Conservation (phyloP, 2,329 filamentous ascomycete species). For the Pezizomycotina sp. region DNA sequence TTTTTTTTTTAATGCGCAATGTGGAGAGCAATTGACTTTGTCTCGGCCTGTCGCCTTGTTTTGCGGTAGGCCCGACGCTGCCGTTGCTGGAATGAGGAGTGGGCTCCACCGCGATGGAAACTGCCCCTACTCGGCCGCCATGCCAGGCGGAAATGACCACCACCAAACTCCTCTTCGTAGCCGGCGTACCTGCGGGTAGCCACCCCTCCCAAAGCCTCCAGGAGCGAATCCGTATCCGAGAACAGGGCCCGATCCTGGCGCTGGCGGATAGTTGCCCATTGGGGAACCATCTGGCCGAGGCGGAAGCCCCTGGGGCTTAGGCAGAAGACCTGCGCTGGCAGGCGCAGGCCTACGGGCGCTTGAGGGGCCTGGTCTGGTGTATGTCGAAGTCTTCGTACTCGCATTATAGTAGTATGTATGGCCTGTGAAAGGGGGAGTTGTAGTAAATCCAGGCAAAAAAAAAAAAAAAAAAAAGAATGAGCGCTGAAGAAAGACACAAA, state of each 20-base stretch:
- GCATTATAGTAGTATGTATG: constrained; percentile 81
- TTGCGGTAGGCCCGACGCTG: too few relatives aligned
- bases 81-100: too few relatives aligned
- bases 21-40: too few relatives aligned
- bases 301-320: background rate
- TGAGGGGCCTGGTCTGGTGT: constrained; percentile 49
- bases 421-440: constrained; percentile 34
- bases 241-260: constrained; percentile 31
- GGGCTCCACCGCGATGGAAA: too few relatives aligned
- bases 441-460: constrained; percentile 12
- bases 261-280: background rate
- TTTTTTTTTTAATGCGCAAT: too few relatives aligned
- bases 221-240: constrained; percentile 26
- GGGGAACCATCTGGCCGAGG: background rate
- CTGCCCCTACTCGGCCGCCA: too few relatives aligned
- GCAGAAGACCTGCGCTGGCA: background rate
- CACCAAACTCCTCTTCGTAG: too few relatives aligned
- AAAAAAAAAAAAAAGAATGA: constrained; percentile 7
- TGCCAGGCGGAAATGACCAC: too few relatives aligned
- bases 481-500: background rate
- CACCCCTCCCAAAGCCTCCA: constrained; percentile 7
- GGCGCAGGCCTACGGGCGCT: constrained; percentile 12
- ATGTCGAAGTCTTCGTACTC: constrained; percentile 70
- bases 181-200: too few relatives aligned
- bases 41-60: too few relatives aligned